Base-by-base conservation (phyloP, 2,329 filamentous ascomycete genomes). In the Alternaria consortialis region DNA sequence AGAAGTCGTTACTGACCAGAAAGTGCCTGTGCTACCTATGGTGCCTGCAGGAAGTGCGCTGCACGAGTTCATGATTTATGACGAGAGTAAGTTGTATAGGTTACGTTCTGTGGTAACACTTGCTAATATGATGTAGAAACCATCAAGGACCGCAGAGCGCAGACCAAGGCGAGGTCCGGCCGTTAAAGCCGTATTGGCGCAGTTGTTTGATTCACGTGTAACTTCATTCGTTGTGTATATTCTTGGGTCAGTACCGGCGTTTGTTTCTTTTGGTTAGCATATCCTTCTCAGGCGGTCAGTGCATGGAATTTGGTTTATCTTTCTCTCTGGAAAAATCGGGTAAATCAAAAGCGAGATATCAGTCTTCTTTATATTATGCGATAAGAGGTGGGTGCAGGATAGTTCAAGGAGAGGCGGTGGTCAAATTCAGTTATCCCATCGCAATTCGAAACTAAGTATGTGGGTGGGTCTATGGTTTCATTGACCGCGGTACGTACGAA, bases 21-120 rank as follows among this genome's bases (percentile, higher is more conserved):
- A 95, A 87, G 90, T 95, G 27, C 94, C 94, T 47, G 94, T 99
- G n/a, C 83, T 98, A 74, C 95, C 95, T 37, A 98, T 98, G 95
- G 95, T 99, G 47, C 94, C 94, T 4, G 90, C 88, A 39, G 95
- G 95, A 37, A 90, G 87, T 64, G 94, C 86, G 61, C 85, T 99
- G 73, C 93, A 98, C 77, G 95, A 98, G 80, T 97, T 98, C 82
- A 85, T 98, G 76, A 87, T 94, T 17, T 97, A 92, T 80, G 93
- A 97, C 79, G 86, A 88, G 83, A 87, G 88, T 90, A 85, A 80
- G 88, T 76, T 23, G 23, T 23, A 5, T 5, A 7, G 23, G 12
- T 20, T n/a, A 2, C 7, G 11, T 20, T 7, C 20, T 15, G 2
- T 3, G 4, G 37, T 17, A 3, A 20, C 17, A 0, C 15, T 15